Conservation (phyloP, 106 monocot species). For the Gastrodia elata region DNA sequence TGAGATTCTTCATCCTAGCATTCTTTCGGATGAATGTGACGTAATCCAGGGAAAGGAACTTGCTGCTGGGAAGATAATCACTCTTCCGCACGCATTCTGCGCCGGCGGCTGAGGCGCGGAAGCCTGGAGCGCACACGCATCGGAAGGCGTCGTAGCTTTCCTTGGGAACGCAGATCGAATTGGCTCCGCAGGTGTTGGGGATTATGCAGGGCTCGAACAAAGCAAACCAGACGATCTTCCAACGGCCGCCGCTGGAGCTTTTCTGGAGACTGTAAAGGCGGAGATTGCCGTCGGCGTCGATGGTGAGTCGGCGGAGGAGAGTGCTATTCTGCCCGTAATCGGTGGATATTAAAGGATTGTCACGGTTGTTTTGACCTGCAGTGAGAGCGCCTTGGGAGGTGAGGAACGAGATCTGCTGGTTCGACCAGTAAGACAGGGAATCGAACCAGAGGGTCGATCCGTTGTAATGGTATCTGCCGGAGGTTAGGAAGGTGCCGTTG, state of each 20-base stretch:
- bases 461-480: slow-evolving; percentile 18
- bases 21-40: slow-evolving; percentile 19
- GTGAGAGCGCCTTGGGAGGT: slow-evolving; percentile 18
- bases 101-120: background rate
- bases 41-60: slow-evolving; percentile 47
- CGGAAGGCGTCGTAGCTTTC: slow-evolving; percentile 2
- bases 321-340: background rate
- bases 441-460: slow-evolving; percentile 18
- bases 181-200: slow-evolving; percentile 27
- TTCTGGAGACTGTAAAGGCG: slow-evolving; percentile 39
- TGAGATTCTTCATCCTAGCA: background rate
- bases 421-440: slow-evolving; percentile 11
- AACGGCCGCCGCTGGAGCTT: slow-evolving; percentile 11
- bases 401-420: background rate
- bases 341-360: background rate
- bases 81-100: slow-evolving; percentile 16
- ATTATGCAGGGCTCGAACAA: slow-evolving; percentile 46
- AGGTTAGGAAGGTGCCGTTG: slow-evolving; percentile 2
- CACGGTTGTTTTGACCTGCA: background rate
- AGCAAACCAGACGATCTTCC: slow-evolving; percentile 46
- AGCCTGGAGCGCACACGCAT: slow-evolving; percentile 62
- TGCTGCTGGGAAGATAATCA: slow-evolving; percentile 6
- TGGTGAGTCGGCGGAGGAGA: slow-evolving; percentile 37
- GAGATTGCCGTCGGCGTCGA: slow-evolving; percentile 48
- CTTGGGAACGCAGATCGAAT: slow-evolving; percentile 32